Evolutionary conservation across 129 eudicot species (phyloP), one percentile per base, ranked within the genome.

Genomic region (Centaurea solstitialis): DNA sequence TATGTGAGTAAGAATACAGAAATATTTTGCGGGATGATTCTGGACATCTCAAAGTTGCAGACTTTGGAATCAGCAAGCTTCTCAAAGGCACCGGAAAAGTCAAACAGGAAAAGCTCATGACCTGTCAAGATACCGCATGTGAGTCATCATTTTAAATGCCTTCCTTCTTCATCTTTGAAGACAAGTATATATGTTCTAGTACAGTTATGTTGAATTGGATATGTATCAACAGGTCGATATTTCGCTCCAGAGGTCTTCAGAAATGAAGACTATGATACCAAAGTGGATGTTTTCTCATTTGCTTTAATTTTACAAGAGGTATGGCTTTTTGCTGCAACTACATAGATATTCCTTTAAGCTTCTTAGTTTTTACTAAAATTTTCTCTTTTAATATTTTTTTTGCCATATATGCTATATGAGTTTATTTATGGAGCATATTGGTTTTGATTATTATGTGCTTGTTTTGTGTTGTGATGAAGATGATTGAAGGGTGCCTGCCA

Each of bases 21-120:
- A 96, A 96, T 85, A 86, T 96, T 78, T 86, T 96, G 88, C 88
- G 98, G 90, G 99, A 92, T 79, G 99, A 93, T 87, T 89, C 98
- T 87, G 98, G 99, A 65, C 93, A 91, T 80, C 87, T 93, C 38
- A 96, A 96, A 93, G 99, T 96, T 84, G 99, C 99, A 39, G 99
- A 96, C 86, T 96, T 96, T 83, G 99, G 99, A 81, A 88, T 93
- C 67, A 96, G 99, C 83, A 93, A 93, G 87, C 86, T 91, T 69
- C 86, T 96, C 9, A 89, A 88, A 84, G 95, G 90, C 53, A 85
- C 93, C 28, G 87, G 86, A 57, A 88, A 90, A 64, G 87, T 87
- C 15, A 86, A 87, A 80, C 93, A 91, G 84, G 90, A 91, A 69
- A 90, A 83, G 76, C 94, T 87, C 76, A 77, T 89, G 70, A 77